Conservation (phyloP, 192 early-diverging fungal species). For the Podochytrium sp. region DNA sequence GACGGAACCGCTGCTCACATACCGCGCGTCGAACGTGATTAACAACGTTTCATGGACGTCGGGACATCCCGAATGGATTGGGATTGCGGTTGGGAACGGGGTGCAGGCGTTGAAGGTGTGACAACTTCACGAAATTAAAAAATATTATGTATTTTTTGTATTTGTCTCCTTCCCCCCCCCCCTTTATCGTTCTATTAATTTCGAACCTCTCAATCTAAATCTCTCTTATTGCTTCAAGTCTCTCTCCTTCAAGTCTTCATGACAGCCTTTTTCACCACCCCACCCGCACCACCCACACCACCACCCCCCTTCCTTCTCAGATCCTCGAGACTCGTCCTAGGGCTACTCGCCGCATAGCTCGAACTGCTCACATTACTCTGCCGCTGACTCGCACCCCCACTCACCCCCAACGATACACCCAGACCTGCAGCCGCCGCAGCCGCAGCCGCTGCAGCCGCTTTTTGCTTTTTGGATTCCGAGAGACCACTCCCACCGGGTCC, state of each 20-base stretch:
- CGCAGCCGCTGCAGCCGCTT: neutral
- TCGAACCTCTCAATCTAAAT: no score
- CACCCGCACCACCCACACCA: no score
- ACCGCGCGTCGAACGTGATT: slow-evolving; percentile 75
- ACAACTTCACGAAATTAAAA: neutral
- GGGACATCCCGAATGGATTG: slow-evolving; percentile 83
- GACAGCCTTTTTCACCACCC: no score
- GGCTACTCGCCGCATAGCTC: no score
- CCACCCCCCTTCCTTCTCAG: neutral
- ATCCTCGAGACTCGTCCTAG: neutral
- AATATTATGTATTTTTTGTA: neutral
- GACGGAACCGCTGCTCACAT: slow-evolving; percentile 72
- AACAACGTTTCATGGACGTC: slow-evolving; percentile 86
- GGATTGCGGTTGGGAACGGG: slow-evolving; percentile 80
- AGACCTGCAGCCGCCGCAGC: neutral
- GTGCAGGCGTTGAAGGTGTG: slow-evolving; percentile 86
- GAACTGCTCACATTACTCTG: no score
- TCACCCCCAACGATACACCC: neutral
- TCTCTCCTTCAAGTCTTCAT: no score
- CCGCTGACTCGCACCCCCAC: neutral
- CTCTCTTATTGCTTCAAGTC: no score
- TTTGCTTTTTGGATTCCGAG: neutral
- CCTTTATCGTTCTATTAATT: neutral
- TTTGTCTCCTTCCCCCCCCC: no score
- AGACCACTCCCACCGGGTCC: neutral